phyloP scores from a whole-genome alignment of 306 rosid species.

The Erythrophleum fordii region DNA sequence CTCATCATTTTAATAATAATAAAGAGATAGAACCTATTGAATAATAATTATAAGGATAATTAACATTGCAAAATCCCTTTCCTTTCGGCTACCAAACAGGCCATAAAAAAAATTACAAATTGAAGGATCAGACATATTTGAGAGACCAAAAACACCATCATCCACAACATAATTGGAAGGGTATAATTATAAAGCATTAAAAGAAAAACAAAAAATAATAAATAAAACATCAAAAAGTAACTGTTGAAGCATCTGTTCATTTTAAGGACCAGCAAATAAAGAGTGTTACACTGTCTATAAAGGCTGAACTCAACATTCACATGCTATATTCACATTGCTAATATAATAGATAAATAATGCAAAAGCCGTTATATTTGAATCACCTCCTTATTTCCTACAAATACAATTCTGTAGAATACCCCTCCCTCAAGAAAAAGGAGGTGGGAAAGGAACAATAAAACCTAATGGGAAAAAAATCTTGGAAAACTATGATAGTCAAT shows the following conservation, averaged over 20 bases:
- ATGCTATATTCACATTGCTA: neutral
- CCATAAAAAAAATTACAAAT: constrained; percentile 3
- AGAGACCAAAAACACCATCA: neutral
- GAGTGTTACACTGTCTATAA: too few relatives aligned
- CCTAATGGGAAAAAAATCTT: neutral
- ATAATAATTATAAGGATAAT: too few relatives aligned
- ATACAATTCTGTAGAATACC: neutral
- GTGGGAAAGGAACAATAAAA: neutral
- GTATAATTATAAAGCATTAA: neutral
- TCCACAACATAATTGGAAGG: neutral
- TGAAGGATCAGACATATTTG: neutral
- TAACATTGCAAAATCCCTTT: too few relatives aligned
- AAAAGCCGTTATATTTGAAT: neutral
- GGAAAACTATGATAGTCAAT: constrained; percentile 11
- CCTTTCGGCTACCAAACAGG: too few relatives aligned
- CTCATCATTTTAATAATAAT: too few relatives aligned
- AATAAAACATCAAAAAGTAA: neutral
- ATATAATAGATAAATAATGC: neutral
- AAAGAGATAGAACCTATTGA: too few relatives aligned
- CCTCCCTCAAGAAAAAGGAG: neutral
- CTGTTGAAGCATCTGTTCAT: neutral
- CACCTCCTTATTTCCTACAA: neutral
- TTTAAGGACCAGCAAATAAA: neutral
- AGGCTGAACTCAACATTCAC: neutral
- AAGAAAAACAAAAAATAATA: neutral